phyloP scores from a whole-genome alignment of 2,329 filamentous ascomycete genomes.

The Ceratocystis harringtonii region DNA sequence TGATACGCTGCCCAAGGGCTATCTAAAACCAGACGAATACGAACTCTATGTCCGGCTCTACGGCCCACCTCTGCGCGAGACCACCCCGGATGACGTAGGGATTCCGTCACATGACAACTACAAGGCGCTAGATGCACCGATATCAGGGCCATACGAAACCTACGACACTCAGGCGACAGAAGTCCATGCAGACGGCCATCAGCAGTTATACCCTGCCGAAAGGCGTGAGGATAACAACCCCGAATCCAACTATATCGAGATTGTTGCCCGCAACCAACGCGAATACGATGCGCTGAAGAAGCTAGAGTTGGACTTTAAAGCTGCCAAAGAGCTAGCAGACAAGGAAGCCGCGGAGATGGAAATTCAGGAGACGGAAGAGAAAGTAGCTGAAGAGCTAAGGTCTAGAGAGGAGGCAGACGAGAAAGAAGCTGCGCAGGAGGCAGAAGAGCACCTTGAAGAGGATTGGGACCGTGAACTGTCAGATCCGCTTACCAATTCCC shows the following conservation, averaged over 20 bases:
- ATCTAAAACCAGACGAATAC: constrained; percentile 56
- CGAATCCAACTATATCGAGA: constrained; percentile 28
- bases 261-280: constrained; percentile 37
- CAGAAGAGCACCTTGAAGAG: constrained; percentile 23
- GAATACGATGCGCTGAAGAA: constrained; percentile 40
- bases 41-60: constrained; percentile 66
- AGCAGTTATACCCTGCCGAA: constrained; percentile 10
- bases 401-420: constrained; percentile 21
- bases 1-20: constrained; percentile 56
- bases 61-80: constrained; percentile 54
- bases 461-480: constrained; percentile 22
- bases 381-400: neutral
- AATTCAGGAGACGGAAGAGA: constrained; percentile 23
- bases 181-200: constrained; percentile 7
- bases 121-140: constrained; percentile 16
- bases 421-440: constrained; percentile 27
- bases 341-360: constrained; percentile 24
- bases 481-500: constrained; percentile 23
- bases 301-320: constrained; percentile 43
- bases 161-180: constrained; percentile 11
- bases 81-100: constrained; percentile 43
- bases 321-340: constrained; percentile 24
- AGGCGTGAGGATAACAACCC: constrained; percentile 4
- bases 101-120: constrained; percentile 26
- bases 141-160: neutral